These are phyloP conservation scores for Neocallimastix lanati DNA, from an alignment of 192 early-diverging fungal species.

Conservation along the genomic window DNA sequence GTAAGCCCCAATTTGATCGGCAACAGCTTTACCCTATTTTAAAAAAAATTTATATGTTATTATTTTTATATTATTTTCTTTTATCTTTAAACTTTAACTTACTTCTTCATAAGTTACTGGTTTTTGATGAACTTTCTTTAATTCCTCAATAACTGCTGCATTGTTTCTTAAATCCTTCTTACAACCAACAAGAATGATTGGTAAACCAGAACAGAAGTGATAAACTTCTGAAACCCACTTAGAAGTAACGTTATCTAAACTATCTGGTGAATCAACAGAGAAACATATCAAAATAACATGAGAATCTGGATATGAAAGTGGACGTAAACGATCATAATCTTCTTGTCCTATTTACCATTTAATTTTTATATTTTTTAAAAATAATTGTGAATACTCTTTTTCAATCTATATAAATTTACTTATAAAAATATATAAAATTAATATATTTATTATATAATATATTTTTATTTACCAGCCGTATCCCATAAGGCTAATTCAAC, in stretches of 20 bases:
- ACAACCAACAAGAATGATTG: slow-evolving; percentile 72
- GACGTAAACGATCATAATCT: slow-evolving; percentile 87
- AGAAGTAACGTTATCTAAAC: slow-evolving; percentile 55
- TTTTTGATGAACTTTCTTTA: slow-evolving; percentile 49
- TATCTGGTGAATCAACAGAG: slow-evolving; percentile 62
- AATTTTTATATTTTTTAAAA: no score
- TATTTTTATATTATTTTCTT: neutral
- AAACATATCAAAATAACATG: slow-evolving; percentile 90
- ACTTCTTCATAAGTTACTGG: slow-evolving; percentile 61
- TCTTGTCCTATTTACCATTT: slow-evolving; percentile 52
- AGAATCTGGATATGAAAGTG: slow-evolving; percentile 78
- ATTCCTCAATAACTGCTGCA: slow-evolving; percentile 50
- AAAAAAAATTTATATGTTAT: neutral
- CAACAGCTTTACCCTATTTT: slow-evolving; percentile 48
- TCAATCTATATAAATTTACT: no score
- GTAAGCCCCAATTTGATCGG: slow-evolving; percentile 63
- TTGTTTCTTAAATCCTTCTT: slow-evolving; percentile 83
- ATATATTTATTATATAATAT: no score
- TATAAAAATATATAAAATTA: no score
- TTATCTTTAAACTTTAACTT: slow-evolving; percentile 7
- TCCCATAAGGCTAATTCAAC: slow-evolving; percentile 88
- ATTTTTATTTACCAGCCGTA: slow-evolving; percentile 51
- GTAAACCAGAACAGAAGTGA: slow-evolving; percentile 68
- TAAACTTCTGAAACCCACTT: slow-evolving; percentile 80
- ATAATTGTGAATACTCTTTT: no score